Conservation (phyloP, 495 filamentous ascomycete species). For the Stereocaulon alpinum region DNA sequence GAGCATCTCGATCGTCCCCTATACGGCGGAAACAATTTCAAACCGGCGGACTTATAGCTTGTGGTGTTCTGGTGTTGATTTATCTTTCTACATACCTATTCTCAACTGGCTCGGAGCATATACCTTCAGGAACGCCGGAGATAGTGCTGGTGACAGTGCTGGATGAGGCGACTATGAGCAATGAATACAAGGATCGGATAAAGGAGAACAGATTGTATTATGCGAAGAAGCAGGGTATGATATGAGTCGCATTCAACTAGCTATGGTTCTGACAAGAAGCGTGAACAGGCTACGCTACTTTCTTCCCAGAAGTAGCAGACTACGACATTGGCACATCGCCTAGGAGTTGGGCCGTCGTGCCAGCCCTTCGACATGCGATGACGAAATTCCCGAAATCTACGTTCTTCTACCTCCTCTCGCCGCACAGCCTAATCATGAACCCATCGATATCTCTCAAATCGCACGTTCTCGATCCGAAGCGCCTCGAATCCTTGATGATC, state of each 20-base stretch:
- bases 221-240: constrained; percentile 73
- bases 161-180: constrained; percentile 49
- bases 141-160: constrained; percentile 84
- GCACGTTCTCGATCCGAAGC: constrained; percentile 55
- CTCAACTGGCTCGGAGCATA: constrained; percentile 26
- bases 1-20: constrained; percentile 48
- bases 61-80: constrained; percentile 49
- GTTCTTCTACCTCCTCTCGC: constrained; percentile 79
- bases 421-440: constrained; percentile 84
- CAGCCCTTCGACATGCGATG: constrained; percentile 85
- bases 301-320: constrained; percentile 64
- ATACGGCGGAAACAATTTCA: constrained; percentile 61
- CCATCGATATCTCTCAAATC: constrained; percentile 56
- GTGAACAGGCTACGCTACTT: constrained; percentile 67
- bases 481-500: constrained; percentile 70
- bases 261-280: constrained; percentile 6
- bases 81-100: constrained; percentile 50
- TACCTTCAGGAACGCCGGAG: constrained; percentile 60
- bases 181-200: constrained; percentile 57
- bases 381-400: constrained; percentile 59
- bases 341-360: constrained; percentile 64
- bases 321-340: constrained; percentile 66
- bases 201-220: constrained; percentile 78
- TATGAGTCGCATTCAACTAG: background rate
- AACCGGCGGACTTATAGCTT: constrained; percentile 44